Evolutionary conservation across 139 green algal genomes (phyloP).

Genomic region (Yamagishiella unicocca): DNA sequence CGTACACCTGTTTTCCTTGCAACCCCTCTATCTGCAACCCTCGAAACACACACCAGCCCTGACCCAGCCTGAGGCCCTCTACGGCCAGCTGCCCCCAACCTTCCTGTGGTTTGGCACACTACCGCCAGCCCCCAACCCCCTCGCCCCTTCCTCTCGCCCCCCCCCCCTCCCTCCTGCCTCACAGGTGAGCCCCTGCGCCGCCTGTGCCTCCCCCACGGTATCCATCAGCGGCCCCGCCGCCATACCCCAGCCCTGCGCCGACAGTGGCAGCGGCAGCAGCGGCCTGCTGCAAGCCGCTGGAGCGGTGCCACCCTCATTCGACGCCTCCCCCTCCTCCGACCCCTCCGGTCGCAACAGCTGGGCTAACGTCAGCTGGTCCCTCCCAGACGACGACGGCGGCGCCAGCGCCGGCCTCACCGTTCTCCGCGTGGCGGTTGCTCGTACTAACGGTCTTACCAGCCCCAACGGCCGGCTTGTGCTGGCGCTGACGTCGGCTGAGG

Average conservation of each 20-base stretch:
- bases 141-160: background rate
- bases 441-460: background rate
- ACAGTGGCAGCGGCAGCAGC: background rate
- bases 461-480: slow-evolving; percentile 7
- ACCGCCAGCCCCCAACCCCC: no score
- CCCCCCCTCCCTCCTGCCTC: background rate
- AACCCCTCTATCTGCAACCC: no score
- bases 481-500: background rate
- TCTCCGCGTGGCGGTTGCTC: background rate
- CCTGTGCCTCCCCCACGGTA: background rate
- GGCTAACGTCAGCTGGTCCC: background rate
- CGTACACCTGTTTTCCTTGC: no score
- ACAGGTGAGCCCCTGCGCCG: background rate
- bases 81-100: no score
- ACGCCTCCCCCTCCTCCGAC: slow-evolving; percentile 13
- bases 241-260: background rate
- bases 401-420: background rate
- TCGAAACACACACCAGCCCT: no score
- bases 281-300: background rate
- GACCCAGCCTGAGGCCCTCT: no score
- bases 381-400: background rate
- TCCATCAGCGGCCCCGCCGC: background rate
- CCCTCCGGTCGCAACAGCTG: background rate
- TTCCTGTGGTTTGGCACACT: no score
- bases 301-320: background rate